Evolutionary conservation across 1,284 basidiomycete genomes (phyloP), one percentile per base, ranked within the genome.

Genomic region (Salmacisia buchloeana): DNA sequence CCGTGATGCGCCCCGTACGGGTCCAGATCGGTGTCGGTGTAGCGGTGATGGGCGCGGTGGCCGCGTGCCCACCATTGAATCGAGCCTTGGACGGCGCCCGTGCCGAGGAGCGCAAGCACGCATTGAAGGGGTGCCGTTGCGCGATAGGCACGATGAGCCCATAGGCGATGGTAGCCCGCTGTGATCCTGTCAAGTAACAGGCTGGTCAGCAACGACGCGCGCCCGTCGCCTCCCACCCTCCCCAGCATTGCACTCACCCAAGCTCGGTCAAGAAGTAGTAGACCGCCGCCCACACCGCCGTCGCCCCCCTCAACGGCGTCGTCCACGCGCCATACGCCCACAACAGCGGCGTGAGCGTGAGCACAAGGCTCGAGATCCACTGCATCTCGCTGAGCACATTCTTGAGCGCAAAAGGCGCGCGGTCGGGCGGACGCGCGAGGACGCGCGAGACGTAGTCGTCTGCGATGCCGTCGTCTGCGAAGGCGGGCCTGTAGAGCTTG

Each of bases 1-100:
- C 77, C 77, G 23, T 71, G 71, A 64, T 78, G 77, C 5, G 77
- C 77, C 45, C 77, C 74, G 63, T 79, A 79, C 1, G 77, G 77
- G 69, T 79, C 77, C 18, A 79, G 71, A 56, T 79, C 76, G 58
- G 77, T 79, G 71, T 79, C 77, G 60, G 77, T 79, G 70, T 79
- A 79, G 18, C 77, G 69, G 70, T 79, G 77, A 67, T 79, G 77
- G n/a, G 77, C 76, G 41, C 77, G 76, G 67, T 79, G 77, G 27
- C 77, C 77, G 41, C 77, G 77, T 10, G 77, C 66, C 77, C 77
- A 79, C 77, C 77, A 79, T 64, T 75, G 73, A 49, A 77, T 77
- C 29, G 76, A 78, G 59, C 77, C 77, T 62, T 79, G 66, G 2
- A 79, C 75, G 35, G 77, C 72, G 38, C 74, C 73, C 31, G 75